Evolutionary conservation across 352 stramenopile genomes (phyloP), one percentile per base, ranked within the genome.

Genomic region (Globisporangium parvum): DNA sequence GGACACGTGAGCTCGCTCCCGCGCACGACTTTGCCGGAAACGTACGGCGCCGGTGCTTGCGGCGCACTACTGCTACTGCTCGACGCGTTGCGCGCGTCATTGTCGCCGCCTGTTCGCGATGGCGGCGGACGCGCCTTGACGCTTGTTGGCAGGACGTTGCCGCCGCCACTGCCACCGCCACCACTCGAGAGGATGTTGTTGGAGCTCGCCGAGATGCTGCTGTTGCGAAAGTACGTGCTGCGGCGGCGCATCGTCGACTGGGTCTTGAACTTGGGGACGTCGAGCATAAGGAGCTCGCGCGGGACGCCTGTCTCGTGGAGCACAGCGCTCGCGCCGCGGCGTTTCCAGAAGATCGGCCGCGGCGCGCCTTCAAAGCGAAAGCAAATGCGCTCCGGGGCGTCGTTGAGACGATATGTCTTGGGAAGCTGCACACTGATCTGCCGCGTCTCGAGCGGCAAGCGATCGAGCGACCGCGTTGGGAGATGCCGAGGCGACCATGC

Each of bases 191-290:
- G 46, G 3, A 78, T 41, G 48, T 73, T 77, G 14, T 67, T 73
- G 0, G 64, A 73, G 1, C 66, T 73, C 9, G 62, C 48, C 0
- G 70, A 76, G 42, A 88, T 69, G 26, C 70, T 75, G 45, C 62
- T 87, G 63, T 85, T 82, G 28, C 80, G 65, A 20, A 79, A 77
- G 53, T 73, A 77, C 4, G 74, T 85, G 46, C 74, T 84, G 28
- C 66, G 52, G 21, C 65, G 60, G 0, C 70, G 62, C 58, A 75
- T 65, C 1, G 72, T 83, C 20, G 72, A 77, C 51, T 85, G 71
- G 0, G 52, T 69, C 23, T 65, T 65, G 28, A 86, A 55, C 31
- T 75, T 84, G 0, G 70, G 37, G 1, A 60, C 49, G 21, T 85
- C 72, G 1, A 69, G 46, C 17, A 80, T 62, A 1, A 83, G 37